Base-by-base conservation (phyloP, 495 filamentous ascomycete genomes). In the Usnea hakonensis region DNA sequence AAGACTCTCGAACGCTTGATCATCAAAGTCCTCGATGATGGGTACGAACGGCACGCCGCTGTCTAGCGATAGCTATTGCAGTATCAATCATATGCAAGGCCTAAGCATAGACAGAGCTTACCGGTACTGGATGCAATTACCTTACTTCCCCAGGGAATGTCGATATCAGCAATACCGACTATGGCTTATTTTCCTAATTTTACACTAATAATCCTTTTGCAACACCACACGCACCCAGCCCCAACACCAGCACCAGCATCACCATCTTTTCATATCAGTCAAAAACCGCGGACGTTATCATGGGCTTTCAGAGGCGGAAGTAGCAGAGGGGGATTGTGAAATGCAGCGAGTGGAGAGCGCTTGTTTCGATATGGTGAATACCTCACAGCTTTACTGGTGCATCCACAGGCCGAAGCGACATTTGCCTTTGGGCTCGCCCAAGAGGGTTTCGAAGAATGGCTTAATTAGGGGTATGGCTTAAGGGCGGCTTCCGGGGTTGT, bases 31-130 rank as follows among this genome's bases (percentile, higher is more conserved):
- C 23, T 52, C 41, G 56, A 33, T 53, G 32, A 56, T 43, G 28
- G 57, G 62, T 50, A 63, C 62, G 66, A 68, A 68, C 54, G 66
- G 66, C 66, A 64, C 63, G 66, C 66, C 62, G 59, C 58, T 68
- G 66, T 60, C 63, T 60, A 57, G 57, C 60, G 16, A 60, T 58
- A 54, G 41, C 23, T 50, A 41, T 55, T 53, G 46, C 55, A 61
- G 28, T 23, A 38, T 54, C 60, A 37, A 46, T 62, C 26, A 56
- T 32, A n/a, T 33, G 43, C 55, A 63, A 55, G 56, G 36, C 35
- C 38, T 55, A 26, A 36, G 44, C 57, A 54, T 56, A 36, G 64
- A 63, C 64, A 64, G 60, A 66, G 19, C 32, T 40, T 23, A 36
- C 32, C 63, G 33, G 43, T 52, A 50, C 26, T 41, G 56, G 63